Base-by-base conservation (phyloP, 208 protist species). In the Wallacemonas sp. region DNA sequence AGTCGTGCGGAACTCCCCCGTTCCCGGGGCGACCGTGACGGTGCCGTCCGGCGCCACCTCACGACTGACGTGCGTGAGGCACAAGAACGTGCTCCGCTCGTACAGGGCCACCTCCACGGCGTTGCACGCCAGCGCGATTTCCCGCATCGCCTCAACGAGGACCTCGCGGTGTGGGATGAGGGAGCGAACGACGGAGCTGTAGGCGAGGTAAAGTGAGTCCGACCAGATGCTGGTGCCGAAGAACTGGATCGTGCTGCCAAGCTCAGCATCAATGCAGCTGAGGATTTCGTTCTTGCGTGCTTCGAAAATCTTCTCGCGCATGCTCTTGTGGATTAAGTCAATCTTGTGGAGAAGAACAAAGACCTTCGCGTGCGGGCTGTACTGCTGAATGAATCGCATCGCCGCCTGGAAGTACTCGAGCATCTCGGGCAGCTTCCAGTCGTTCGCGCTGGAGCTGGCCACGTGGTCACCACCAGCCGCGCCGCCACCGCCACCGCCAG, bases 341-440 rank as follows among this genome's bases (percentile, higher is more conserved):
- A 99, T 99, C 78, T 99, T 99, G 92, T 99, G 98, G 46, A 99
- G 74, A 1, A 99, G 76, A 68, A 98, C 98, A 78, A 99, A 99
- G 17, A 99, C 92, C 61, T 99, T 98, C 1, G 98, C 98, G n/a
- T 96, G 76, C 3, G 91, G 92, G 30, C 97, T 99, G 87, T 99
- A 98, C 68, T 98, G 83, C 9, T 76, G 74, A 36, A 99, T 95
- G 57, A 98, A 97, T 8, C 96, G 87, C 60, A 99, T 89, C 17
- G 97, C 98, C 21, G 87, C 81, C 33, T 90, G 80, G 85, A 98
- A 99, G 85, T 99, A 98, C 41, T 98, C 81, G 47, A 99, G 75
- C 90, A 99, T 98, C 61, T 98, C 94, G 44, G 95, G 81, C 8
- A 82, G 64, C 61, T 70, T 88, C 89, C 85, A 92, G 61, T 96